A percentile compares a stretch with the other conserved stretches of the same genome.
Evolutionary conservation across 2,329 filamentous ascomycete species (phyloP).

Genomic region (Fusarium odoratissimum): DNA sequence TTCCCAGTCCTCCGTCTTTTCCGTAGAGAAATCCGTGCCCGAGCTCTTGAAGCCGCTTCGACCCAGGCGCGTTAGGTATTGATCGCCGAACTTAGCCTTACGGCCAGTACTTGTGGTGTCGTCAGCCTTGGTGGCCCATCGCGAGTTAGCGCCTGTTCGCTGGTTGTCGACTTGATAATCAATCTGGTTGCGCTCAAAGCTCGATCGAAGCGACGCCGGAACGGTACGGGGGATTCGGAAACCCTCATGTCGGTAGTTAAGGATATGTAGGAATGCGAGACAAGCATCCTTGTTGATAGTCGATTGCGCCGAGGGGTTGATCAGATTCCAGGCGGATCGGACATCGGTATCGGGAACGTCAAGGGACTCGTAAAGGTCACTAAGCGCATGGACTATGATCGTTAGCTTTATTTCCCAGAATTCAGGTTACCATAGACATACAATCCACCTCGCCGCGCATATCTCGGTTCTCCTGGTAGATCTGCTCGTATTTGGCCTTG

Average conservation of each 20-base stretch:
- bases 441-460: conserved; percentile 85
- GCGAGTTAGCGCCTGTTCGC: conserved; percentile 70
- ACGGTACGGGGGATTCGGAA: conserved; percentile 93
- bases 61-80: conserved; percentile 91
- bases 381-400: conserved; percentile 75
- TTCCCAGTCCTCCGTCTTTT: conserved; percentile 95
- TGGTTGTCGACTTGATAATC: conserved; percentile 92
- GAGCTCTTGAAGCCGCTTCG: conserved; percentile 82
- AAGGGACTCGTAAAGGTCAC: conserved; percentile 85
- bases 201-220: conserved; percentile 88
- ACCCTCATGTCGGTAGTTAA: conserved; percentile 95
- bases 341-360: conserved; percentile 82
- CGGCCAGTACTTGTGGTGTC: conserved; percentile 85
- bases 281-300: conserved; percentile 95
- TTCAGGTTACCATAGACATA: conserved; percentile 55
- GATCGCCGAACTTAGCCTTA: conserved; percentile 97
- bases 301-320: conserved; percentile 87
- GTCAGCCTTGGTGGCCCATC: conserved; percentile 83
- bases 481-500: conserved; percentile 95
- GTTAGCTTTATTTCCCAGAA: conserved; percentile 14
- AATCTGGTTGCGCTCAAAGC: conserved; percentile 95
- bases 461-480: conserved; percentile 93
- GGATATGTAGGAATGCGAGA: conserved; percentile 94
- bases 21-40: conserved; percentile 89
- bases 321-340: conserved; percentile 94